Evolutionary conservation across 495 filamentous ascomycete species (phyloP).

Genomic region (Aspergillus affinis): DNA sequence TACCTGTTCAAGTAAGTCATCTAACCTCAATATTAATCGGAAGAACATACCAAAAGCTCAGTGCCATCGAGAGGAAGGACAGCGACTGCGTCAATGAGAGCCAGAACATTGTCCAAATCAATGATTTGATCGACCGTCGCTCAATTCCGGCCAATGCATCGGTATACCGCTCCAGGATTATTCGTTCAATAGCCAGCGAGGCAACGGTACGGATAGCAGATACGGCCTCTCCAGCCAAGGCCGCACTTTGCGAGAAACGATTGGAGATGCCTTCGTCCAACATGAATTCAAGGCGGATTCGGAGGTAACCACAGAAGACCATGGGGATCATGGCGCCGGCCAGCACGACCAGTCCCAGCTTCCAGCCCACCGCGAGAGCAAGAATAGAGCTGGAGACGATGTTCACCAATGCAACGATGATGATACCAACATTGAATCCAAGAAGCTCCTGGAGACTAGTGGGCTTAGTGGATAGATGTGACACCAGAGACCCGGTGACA

Average conservation of each 20-base stretch:
- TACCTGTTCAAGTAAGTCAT: conserved; percentile 29
- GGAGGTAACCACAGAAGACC: conserved; percentile 49
- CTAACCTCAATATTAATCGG: background rate
- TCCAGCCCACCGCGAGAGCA: conserved; percentile 48
- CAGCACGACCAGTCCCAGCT: conserved; percentile 52
- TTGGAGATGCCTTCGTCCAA: conserved; percentile 53
- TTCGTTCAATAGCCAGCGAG: conserved; percentile 52
- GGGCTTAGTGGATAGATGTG: conserved; percentile 57
- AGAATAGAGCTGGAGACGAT: conserved; percentile 36
- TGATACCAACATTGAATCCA: conserved; percentile 35
- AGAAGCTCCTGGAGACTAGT: conserved; percentile 38
- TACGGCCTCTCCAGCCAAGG: conserved; percentile 55
- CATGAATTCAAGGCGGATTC: conserved; percentile 40
- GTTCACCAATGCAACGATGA: conserved; percentile 36
- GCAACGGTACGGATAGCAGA: conserved; percentile 55
- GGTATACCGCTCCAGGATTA: conserved; percentile 52
- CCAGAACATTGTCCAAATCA: conserved; percentile 15
- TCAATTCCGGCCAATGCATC: conserved; percentile 11
- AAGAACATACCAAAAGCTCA: conserved; percentile 52
- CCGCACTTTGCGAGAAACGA: conserved; percentile 47
- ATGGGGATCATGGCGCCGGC: conserved; percentile 52
- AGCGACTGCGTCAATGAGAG: conserved; percentile 30
- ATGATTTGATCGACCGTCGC: background rate
- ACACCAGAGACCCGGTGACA: conserved; percentile 60
- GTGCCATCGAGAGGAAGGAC: conserved; percentile 48